Conservation (phyloP, 2,329 filamentous ascomycete species). For the Pseudocercospora crystallina region DNA sequence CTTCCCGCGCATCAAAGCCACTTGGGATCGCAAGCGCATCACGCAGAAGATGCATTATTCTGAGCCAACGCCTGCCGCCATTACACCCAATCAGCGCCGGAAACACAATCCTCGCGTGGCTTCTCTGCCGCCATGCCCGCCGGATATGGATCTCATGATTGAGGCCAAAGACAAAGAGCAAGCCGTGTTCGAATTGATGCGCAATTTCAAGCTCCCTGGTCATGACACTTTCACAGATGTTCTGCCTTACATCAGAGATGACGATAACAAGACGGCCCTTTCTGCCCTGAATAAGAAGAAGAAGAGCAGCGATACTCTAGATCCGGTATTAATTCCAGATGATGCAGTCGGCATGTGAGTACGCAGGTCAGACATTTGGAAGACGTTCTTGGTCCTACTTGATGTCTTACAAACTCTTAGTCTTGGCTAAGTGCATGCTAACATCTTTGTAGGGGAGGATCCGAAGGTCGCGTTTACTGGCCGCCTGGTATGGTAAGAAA, state of each 20-base stretch:
- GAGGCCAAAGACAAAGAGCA: constrained; percentile 98
- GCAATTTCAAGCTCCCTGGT: constrained; percentile 78
- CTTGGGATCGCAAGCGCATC: constrained; percentile 81
- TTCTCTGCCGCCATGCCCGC: constrained; percentile 76
- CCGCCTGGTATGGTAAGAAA: constrained; percentile 79
- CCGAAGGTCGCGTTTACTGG: constrained; percentile 83
- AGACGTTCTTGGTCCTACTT: no score
- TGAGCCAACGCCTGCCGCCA: constrained; percentile 72
- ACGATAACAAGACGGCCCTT: constrained; percentile 63
- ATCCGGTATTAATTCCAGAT: constrained; percentile 51
- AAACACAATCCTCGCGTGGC: constrained; percentile 82
- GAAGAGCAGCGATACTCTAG: constrained; percentile 38
- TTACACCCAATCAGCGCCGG: constrained; percentile 74
- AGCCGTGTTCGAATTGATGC: constrained; percentile 91
- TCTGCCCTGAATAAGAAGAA: constrained; percentile 42
- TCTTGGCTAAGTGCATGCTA: no score
- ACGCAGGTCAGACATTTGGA: no score
- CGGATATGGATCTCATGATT: constrained; percentile 95
- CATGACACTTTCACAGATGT: constrained; percentile 74
- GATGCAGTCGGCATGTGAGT: constrained; percentile 71
- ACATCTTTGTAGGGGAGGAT: constrained; percentile 57
- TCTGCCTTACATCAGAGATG: constrained; percentile 71
- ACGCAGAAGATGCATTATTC: constrained; percentile 97
- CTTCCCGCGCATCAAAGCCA: constrained; percentile 74
- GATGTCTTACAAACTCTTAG: no score